Evolutionary conservation across 305 asterid genomes (phyloP), one percentile per base, ranked within the genome.

Genomic region (Fraxinus floribunda): DNA sequence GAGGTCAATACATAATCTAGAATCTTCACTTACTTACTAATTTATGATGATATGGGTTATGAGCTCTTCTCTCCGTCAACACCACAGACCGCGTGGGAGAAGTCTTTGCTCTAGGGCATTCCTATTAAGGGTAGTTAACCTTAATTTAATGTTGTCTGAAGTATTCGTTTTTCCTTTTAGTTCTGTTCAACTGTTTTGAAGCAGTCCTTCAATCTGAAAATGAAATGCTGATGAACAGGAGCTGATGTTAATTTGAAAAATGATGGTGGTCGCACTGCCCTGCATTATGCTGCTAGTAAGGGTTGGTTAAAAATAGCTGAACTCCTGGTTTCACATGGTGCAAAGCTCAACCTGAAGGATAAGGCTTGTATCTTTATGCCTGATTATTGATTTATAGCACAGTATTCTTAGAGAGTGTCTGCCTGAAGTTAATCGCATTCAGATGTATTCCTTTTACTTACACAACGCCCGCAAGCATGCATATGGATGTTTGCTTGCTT

Each of bases 281-380:
- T 95, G 78, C 98, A 95, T 86, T 94, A 95, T 86, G 97, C 98
- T 83, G 99, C 99, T 76, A 93, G 99, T 94, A 94, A 95, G 91
- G 99, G 97, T 83, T 86, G 79, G 78, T 79, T 85, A 83, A 90
- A 89, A 85, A 84, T 95, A 81, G 98, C 98, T 79, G 93, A 93
- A 89, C 74, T 86, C 81, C 85, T 94, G 89, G 91, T 95, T 87
- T 88, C 93, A 29, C 92, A 88, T 15, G 93, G 96, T 81, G 97
- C 98, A 82, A 94, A 95, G 80, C 84, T 94, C 88, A 94, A 92
- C 85, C 83, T 85, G 79, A 95, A 95, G 87, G 99, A 94, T 89
- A 93, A 94, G 99, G 99, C 84, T 77, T 75, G 92, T 85, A 83
- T 68, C 86, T 80, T 79, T 68, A 86, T 84, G 8, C 78, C 79